phyloP scores from a whole-genome alignment of 768 basidiomycete species.

The Mycena kentingensis region DNA sequence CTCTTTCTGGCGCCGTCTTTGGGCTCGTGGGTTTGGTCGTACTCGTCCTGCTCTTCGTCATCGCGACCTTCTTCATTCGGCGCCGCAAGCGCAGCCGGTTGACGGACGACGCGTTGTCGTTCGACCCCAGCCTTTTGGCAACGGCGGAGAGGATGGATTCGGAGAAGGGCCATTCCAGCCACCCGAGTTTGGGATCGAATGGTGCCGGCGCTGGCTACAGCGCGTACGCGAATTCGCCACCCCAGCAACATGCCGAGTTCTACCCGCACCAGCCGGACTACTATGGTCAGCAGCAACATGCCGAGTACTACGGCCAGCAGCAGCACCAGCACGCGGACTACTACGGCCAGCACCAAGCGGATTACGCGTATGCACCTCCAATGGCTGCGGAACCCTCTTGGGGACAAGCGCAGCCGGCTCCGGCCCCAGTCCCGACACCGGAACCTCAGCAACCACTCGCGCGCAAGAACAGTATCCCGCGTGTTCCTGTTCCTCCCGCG shows the following conservation, averaged over 20 bases:
- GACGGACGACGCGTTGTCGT: slow-evolving; percentile 50
- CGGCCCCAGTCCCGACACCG: background rate
- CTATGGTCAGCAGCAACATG: slow-evolving; percentile 1
- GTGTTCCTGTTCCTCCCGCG: slow-evolving; percentile 14
- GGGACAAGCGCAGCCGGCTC: background rate
- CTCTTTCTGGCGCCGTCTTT: slow-evolving; percentile 63
- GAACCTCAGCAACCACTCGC: background rate
- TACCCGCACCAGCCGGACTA: slow-evolving; percentile 4
- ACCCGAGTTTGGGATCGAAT: slow-evolving; percentile 7
- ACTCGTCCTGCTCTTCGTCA: slow-evolving; percentile 46
- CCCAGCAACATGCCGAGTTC: too few relatives aligned
- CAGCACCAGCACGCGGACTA: background rate
- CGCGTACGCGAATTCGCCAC: background rate
- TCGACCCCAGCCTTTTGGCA: slow-evolving; percentile 43
- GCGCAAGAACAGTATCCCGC: slow-evolving; percentile 14
- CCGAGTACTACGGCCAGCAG: background rate
- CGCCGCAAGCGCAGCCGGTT: slow-evolving; percentile 45
- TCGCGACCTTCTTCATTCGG: slow-evolving; percentile 51
- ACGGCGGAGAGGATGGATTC: slow-evolving; percentile 29
- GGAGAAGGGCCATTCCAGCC: slow-evolving; percentile 26
- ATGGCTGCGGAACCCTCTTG: slow-evolving; percentile 7
- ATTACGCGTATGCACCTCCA: slow-evolving; percentile 13
- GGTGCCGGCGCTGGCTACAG: slow-evolving; percentile 8
- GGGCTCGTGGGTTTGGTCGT: slow-evolving; percentile 49
- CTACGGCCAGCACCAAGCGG: slow-evolving; percentile 7